Evolutionary conservation across 768 basidiomycete species (phyloP), one percentile per base, ranked within the genome.

Genomic region (Mycena metata): DNA sequence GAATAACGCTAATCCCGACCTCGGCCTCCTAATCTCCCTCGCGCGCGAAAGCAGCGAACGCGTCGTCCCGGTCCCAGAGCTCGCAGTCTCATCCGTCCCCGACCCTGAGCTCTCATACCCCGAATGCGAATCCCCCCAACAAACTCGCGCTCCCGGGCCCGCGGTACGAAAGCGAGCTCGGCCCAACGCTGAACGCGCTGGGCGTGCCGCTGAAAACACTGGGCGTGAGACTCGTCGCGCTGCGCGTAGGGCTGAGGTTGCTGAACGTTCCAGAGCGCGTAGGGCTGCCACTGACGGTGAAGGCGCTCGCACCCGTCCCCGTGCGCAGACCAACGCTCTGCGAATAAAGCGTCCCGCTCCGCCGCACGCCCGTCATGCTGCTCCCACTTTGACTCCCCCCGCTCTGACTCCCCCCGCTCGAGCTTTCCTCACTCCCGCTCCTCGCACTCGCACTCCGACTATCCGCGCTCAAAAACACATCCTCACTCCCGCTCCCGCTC

Each of bases 1-100:
- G 5, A 39, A 39, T 39, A 83, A 80, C 17, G 82, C 76, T 21
- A 74, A 74, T 43, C 78, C 85, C 72, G 64, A 84, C 66, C 61
- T 80, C 70, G 67, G 59, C 26, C 67, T 51, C 26, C 67, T 51
- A 5, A 72, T 54, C 51, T 72, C 70, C 10, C 67, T n/a, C n/a
- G 67, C 56, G 33, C 67, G 63, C n/a, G 67, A 49, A 1, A 72
- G 56, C 17, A 55, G 21, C n/a, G 66, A 60, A 33, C 59, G 50
- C 45, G 59, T 41, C 65, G 57, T 58, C n/a, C 57, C 57, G 3
- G 57, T 58, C 8, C 24, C 55, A 46, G 69, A 68, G 46, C 68
- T 65, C 36, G 66, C 61, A 36, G n/a, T n/a, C n/a, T 59, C 49
- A 70, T 85, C 74, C 64, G 86, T 39, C 72, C 86, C 79, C 75